Percentiles rank a stretch among this genome's conserved stretches.
Evolutionary conservation across 306 rosid species (phyloP).

Genomic region (Crotalaria pallida): DNA sequence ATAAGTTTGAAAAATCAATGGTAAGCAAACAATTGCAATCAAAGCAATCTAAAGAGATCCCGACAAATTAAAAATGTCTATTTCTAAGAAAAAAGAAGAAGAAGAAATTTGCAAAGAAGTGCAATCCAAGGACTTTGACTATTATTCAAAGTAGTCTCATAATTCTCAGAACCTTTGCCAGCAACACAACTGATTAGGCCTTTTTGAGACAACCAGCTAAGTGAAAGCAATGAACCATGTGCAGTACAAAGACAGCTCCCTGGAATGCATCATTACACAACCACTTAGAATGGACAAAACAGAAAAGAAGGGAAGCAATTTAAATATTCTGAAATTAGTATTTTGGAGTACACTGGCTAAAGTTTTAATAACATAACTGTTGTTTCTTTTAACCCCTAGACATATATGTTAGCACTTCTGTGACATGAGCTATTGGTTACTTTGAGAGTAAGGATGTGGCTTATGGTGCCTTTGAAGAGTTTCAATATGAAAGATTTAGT

Average conservation of each 20-base stretch:
- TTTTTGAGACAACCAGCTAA: slow-evolving; percentile 92
- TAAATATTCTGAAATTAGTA: background rate
- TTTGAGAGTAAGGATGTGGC: background rate
- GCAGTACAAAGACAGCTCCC: slow-evolving; percentile 91
- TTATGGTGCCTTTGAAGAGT: background rate
- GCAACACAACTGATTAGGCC: slow-evolving; percentile 89
- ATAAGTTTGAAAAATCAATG: too few relatives aligned
- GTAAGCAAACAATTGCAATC: too few relatives aligned
- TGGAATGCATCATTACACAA: slow-evolving; percentile 18
- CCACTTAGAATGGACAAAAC: slow-evolving; percentile 7
- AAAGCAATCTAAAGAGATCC: too few relatives aligned
- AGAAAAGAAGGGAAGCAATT: background rate
- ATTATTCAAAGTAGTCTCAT: too few relatives aligned
- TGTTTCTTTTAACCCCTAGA: background rate
- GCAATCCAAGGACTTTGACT: too few relatives aligned
- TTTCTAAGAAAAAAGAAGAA: too few relatives aligned
- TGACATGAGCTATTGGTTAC: background rate
- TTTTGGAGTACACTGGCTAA: background rate
- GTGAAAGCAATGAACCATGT: slow-evolving; percentile 96
- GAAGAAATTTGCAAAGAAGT: too few relatives aligned
- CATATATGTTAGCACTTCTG: background rate
- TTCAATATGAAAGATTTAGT: background rate
- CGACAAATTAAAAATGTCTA: too few relatives aligned
- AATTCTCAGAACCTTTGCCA: slow-evolving; percentile 96
- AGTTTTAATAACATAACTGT: background rate